These are phyloP conservation scores for Brasilioporus rufonigricans DNA, from an alignment of 768 basidiomycete genomes.

Conservation along the genomic window DNA sequence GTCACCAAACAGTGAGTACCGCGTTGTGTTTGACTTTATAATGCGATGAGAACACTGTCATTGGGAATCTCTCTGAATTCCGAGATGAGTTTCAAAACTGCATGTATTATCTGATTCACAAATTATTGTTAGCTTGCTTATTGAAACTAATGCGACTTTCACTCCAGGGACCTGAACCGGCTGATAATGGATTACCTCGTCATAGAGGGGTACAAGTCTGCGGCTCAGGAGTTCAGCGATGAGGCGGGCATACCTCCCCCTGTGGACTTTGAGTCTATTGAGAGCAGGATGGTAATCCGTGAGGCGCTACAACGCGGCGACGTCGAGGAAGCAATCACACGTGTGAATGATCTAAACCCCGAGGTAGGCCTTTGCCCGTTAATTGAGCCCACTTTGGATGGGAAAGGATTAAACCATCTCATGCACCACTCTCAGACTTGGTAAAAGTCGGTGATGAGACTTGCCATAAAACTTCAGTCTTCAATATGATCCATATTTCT, in stretches of 20 bases:
- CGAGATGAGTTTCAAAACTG: slow-evolving; percentile 67
- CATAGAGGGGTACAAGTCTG: slow-evolving; percentile 95
- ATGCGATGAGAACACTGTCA: slow-evolving; percentile 67
- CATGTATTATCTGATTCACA: slow-evolving; percentile 84
- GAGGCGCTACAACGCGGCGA: slow-evolving; percentile 93
- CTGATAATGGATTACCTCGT: slow-evolving; percentile 98
- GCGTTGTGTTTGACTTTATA: slow-evolving; percentile 13
- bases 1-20: slow-evolving; percentile 85
- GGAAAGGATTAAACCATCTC: slow-evolving; percentile 85
- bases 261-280: slow-evolving; percentile 89
- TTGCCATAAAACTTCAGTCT: slow-evolving; percentile 86
- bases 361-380: slow-evolving; percentile 65
- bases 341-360: slow-evolving; percentile 93
- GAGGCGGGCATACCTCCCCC: slow-evolving; percentile 77
- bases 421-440: slow-evolving; percentile 98
- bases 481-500: slow-evolving; percentile 74
- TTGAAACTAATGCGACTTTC: slow-evolving; percentile 20
- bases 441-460: slow-evolving; percentile 81
- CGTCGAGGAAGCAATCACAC: slow-evolving; percentile 92
- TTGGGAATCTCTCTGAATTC: slow-evolving; percentile 99
- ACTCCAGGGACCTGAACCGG: slow-evolving; percentile 82
- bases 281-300: slow-evolving; percentile 91
- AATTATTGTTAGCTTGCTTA: slow-evolving; percentile 25
- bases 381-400: background rate
- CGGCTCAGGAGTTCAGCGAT: slow-evolving; percentile 90